Conservation (phyloP, 495 filamentous ascomycete genomes). For the Podospora comata region DNA sequence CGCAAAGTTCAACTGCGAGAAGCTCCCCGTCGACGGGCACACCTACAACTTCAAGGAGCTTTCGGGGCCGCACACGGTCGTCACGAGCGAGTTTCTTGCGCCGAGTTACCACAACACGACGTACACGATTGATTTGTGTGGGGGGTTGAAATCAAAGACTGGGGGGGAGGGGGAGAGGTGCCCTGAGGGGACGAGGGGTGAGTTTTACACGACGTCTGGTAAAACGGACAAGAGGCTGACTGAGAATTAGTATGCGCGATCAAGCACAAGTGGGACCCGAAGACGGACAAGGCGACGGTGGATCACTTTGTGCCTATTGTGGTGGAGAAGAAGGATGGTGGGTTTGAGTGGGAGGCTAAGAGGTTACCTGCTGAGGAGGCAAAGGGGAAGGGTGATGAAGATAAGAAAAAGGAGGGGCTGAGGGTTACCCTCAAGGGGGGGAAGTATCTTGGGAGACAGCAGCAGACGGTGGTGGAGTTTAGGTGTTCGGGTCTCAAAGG, state of each 20-base stretch:
- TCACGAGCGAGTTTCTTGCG: conserved; percentile 48
- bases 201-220: conserved; percentile 17
- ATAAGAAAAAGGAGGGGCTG: conserved; percentile 59
- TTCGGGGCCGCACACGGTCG: conserved; percentile 72
- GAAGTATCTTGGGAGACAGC: conserved; percentile 53
- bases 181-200: conserved; percentile 59
- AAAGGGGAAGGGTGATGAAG: conserved; percentile 51
- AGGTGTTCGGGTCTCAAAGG: conserved; percentile 67
- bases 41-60: conserved; percentile 66
- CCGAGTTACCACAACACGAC: conserved; percentile 63
- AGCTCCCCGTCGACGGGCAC: conserved; percentile 55
- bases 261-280: conserved; percentile 49
- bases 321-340: conserved; percentile 49
- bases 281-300: conserved; percentile 31
- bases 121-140: conserved; percentile 86
- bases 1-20: conserved; percentile 45
- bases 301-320: conserved; percentile 65
- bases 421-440: conserved; percentile 68
- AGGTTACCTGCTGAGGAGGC: conserved; percentile 21
- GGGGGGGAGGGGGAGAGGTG: conserved; percentile 51
- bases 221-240: background rate
- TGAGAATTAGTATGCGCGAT: conserved; percentile 71
- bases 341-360: conserved; percentile 59
- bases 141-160: conserved; percentile 54
- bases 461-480: conserved; percentile 78